Conservation (phyloP, 768 basidiomycete species). For the Amanita phalloides region DNA sequence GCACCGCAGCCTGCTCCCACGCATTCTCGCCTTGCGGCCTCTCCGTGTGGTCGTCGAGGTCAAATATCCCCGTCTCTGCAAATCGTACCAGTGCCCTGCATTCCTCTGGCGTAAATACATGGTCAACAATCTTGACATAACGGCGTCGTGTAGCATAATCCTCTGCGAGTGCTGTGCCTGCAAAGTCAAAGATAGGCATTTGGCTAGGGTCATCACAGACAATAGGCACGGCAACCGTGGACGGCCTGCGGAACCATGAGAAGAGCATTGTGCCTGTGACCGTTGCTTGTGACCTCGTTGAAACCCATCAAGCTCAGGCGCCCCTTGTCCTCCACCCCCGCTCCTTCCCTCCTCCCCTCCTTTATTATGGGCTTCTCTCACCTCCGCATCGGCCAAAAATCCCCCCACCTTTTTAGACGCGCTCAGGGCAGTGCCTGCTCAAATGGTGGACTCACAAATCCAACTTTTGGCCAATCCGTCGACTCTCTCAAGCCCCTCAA, state of each 20-base stretch:
- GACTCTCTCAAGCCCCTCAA: slow-evolving; percentile 37
- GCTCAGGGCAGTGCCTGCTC: slow-evolving; percentile 27
- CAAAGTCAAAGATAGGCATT: slow-evolving; percentile 23
- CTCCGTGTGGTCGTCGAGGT: slow-evolving; percentile 18
- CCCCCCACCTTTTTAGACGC: slow-evolving; percentile 14
- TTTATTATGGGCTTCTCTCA: slow-evolving; percentile 15
- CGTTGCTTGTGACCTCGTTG: neutral
- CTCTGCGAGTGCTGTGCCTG: slow-evolving; percentile 20
- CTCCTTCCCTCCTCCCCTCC: slow-evolving; percentile 1
- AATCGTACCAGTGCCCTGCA: slow-evolving; percentile 27
- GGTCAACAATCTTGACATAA: slow-evolving; percentile 33
- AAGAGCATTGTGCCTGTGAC: too few relatives aligned
- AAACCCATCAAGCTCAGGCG: neutral
- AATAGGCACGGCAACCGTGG: too few relatives aligned
- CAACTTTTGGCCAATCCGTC: slow-evolving; percentile 34
- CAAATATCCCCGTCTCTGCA: slow-evolving; percentile 19
- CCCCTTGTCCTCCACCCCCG: neutral
- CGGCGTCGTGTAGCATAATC: slow-evolving; percentile 18
- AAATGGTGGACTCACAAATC: slow-evolving; percentile 47
- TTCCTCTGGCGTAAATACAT: slow-evolving; percentile 28
- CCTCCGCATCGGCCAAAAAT: slow-evolving; percentile 13
- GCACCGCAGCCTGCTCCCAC: slow-evolving; percentile 1
- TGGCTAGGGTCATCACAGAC: neutral
- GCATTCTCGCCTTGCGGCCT: slow-evolving; percentile 24
- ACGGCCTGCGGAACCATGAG: too few relatives aligned